Base-by-base conservation (phyloP, 1,284 basidiomycete species). In the Exsudoporus floridanus region DNA sequence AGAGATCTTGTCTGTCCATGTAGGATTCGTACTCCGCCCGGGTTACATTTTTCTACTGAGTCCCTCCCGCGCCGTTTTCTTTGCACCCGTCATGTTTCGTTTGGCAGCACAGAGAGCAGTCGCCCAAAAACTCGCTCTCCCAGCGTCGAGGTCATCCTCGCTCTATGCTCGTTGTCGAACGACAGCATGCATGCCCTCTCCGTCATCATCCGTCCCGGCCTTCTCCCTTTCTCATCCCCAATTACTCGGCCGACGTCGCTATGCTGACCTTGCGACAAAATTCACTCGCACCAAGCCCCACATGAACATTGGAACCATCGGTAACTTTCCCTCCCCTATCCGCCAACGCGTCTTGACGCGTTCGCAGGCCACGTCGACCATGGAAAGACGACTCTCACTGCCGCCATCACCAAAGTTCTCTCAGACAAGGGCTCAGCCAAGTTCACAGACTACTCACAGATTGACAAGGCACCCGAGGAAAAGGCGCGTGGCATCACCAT, bases 381-480 rank as follows among this genome's bases (percentile, higher is more conserved):
- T 70, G 92, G 93, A 59, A 95, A 91, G 80, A 99, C 97, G 13
- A 99, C 97, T 2, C 78, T 99, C 61, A 99, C 97, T 10, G 97
- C 97, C 47, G 95, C 97, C 57, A 99, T 99, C 73, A 99, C 97
- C 67, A 99, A 94, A 74, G 90, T 95, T 57, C 84, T 99, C 52
- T 77, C 96, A 36, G 82, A 88, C 60, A 71, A 73, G 55, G 88
- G 90, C 61, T 91, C 88, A 50, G 95, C 94, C 60, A 94, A 89
- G 73, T 99, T 99, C 75, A 91, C 97, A 61, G 96, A 96, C 81
- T 99, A 99, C 77, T 84, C 83, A 50, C 87, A 94, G 74, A 99
- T 99, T 69, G 97, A 99, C 88, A 98, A 94, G 80, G 97, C 97
- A n/a, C 97, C 97, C 10, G 97, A 99, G 74, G 97, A 99, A 79